Percentiles rank a stretch among this genome's conserved stretches.
These are phyloP conservation scores for Yamadazyma insecticola DNA, from an alignment of 805 yeast species.

Conservation along the genomic window DNA sequence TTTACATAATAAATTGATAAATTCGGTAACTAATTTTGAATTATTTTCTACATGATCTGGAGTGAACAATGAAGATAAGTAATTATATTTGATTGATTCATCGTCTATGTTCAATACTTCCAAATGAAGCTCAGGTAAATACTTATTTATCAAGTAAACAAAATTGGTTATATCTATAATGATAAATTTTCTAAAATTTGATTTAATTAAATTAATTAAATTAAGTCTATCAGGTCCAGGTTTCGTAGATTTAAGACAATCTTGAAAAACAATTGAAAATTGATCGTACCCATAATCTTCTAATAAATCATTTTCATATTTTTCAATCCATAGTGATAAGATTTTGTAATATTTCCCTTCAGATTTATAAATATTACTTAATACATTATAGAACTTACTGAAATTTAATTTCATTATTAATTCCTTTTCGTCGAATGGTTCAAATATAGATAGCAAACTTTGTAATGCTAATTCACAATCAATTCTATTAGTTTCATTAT, in stretches of 20 bases:
- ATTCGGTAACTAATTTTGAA: conserved; percentile 10
- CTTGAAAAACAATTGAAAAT: conserved; percentile 23
- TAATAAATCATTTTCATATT: conserved; percentile 10
- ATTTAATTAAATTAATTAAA: conserved; percentile 17
- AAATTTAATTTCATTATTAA: conserved; percentile 49
- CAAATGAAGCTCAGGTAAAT: conserved; percentile 36
- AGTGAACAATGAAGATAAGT: conserved; percentile 10
- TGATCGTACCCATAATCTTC: conserved; percentile 10
- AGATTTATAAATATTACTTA: conserved; percentile 51
- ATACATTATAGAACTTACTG: conserved; percentile 54
- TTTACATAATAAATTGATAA: conserved; percentile 19
- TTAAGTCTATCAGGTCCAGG: conserved; percentile 19
- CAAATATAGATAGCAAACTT: conserved; percentile 61
- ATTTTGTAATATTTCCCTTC: conserved; percentile 52
- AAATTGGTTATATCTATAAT: conserved; percentile 28
- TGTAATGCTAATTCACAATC: conserved; percentile 78
- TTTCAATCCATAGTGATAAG: conserved; percentile 47
- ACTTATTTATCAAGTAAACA: conserved; percentile 29
- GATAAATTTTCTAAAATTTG: conserved; percentile 20
- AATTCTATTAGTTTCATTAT: conserved; percentile 29
- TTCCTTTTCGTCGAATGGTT: conserved; percentile 48
- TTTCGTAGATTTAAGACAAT: conserved; percentile 14
- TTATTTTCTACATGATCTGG: background rate
- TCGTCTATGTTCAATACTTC: conserved; percentile 28
- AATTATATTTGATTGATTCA: conserved; percentile 20